These are phyloP conservation scores for Malus sylvestris DNA, from an alignment of 306 rosid species.

Conservation along the genomic window DNA sequence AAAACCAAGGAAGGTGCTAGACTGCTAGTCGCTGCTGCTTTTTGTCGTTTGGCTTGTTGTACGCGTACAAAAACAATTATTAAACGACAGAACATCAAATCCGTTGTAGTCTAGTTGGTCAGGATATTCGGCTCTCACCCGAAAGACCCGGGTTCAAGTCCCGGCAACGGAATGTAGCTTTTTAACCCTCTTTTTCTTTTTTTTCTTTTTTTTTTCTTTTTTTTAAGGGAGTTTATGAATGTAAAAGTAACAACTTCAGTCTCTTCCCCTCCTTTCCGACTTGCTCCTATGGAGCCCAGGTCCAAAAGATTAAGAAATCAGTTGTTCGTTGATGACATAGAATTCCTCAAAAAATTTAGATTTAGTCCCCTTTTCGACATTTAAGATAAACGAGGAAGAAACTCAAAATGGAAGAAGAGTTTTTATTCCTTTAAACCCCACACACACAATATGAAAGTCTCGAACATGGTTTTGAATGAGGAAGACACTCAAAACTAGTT, in stretches of 20 bases:
- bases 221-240: too few species aligned
- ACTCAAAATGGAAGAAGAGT: neutral
- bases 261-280: too few species aligned
- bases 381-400: too few species aligned
- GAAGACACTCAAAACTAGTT: too few species aligned
- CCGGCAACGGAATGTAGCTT: neutral
- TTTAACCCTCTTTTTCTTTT: neutral
- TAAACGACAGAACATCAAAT: neutral
- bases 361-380: too few species aligned
- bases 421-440: neutral
- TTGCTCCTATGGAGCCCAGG: too few species aligned
- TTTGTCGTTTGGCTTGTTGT: neutral
- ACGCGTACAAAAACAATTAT: fast-evolving
- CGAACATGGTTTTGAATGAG: neutral
- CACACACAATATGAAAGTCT: too few species aligned
- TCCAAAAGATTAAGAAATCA: too few species aligned
- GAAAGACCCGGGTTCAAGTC: neutral
- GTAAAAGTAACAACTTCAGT: neutral
- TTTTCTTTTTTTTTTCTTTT: too few species aligned
- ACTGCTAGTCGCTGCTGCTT: too few species aligned
- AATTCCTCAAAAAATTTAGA: too few species aligned
- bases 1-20: neutral
- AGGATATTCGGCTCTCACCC: slow-evolving; percentile 43
- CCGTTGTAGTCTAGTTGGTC: slow-evolving; percentile 47
- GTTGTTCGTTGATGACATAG: too few species aligned